Conservation (phyloP, 805 yeast genomes). For the Myxozyma lipomycoides region DNA sequence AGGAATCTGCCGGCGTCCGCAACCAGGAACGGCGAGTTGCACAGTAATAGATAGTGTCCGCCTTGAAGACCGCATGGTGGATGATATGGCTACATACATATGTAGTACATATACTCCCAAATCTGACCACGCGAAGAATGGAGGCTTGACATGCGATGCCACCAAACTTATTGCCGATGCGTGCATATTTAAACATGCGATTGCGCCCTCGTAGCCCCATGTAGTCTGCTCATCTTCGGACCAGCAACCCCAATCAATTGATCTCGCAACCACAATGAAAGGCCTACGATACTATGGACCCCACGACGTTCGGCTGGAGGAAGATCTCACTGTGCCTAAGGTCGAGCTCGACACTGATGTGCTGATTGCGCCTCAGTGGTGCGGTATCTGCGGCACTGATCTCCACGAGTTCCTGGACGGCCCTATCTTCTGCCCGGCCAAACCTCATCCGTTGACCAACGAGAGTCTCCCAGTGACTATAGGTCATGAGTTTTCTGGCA, state of each 20-base stretch:
- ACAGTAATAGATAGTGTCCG: too few species aligned
- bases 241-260: not conserved
- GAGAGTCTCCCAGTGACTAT: constrained; percentile 44
- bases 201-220: not conserved
- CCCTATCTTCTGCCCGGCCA: constrained; percentile 51
- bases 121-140: too few species aligned
- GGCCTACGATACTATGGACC: constrained; percentile 25
- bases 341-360: constrained; percentile 21
- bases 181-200: too few species aligned
- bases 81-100: too few species aligned
- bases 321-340: constrained; percentile 16
- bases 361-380: constrained; percentile 32
- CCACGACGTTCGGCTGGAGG: constrained; percentile 19
- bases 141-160: too few species aligned
- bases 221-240: not conserved
- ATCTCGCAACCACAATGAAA: constrained; percentile 8
- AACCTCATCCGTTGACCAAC: constrained; percentile 42
- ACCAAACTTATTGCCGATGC: too few species aligned
- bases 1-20: too few species aligned
- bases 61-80: too few species aligned
- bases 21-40: too few species aligned
- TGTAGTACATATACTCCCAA: too few species aligned
- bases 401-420: constrained; percentile 55
- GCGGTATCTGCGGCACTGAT: constrained; percentile 66
- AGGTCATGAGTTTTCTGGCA: constrained; percentile 56